phyloP scores from a whole-genome alignment of 441 rosid species.

The Mallotus repandus region DNA sequence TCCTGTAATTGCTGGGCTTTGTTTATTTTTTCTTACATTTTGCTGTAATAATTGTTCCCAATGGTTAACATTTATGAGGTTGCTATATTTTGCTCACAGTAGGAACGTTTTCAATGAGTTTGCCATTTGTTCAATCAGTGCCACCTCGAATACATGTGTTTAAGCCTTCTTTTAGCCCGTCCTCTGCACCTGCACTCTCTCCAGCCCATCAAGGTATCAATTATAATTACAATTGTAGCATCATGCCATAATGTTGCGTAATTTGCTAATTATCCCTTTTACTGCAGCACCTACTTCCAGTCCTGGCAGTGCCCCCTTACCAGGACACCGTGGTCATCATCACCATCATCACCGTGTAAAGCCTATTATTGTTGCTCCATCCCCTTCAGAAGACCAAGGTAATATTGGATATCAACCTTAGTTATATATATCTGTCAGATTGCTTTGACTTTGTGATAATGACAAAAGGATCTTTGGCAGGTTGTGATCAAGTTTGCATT shows the following conservation, averaged over 20 bases:
- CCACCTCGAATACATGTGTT: constrained; percentile 32
- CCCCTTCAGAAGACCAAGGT: constrained; percentile 71
- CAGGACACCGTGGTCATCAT: constrained; percentile 43
- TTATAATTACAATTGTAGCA: constrained; percentile 5
- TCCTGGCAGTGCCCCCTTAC: constrained; percentile 39
- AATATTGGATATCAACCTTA: constrained; percentile 19
- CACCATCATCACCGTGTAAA: constrained; percentile 55
- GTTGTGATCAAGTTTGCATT: constrained; percentile 80
- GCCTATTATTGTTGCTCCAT: constrained; percentile 56
- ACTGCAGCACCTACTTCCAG: constrained; percentile 40
- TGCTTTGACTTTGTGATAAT: constrained; percentile 21
- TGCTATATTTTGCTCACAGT: constrained; percentile 46
- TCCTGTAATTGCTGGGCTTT: background rate
- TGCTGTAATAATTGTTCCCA: constrained; percentile 8
- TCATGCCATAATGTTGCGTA: constrained; percentile 2
- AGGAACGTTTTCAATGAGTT: constrained; percentile 42
- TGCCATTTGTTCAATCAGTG: constrained; percentile 37
- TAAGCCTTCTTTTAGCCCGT: constrained; percentile 40
- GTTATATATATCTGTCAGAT: background rate
- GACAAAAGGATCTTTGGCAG: constrained; percentile 45
- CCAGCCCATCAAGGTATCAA: constrained; percentile 45
- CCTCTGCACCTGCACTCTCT: constrained; percentile 48
- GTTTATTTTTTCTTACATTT: background rate
- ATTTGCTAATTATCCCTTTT: constrained; percentile 22
- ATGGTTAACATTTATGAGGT: constrained; percentile 27